These are phyloP conservation scores for Sicyos edulis DNA, from an alignment of 306 rosid species.

Conservation along the genomic window DNA sequence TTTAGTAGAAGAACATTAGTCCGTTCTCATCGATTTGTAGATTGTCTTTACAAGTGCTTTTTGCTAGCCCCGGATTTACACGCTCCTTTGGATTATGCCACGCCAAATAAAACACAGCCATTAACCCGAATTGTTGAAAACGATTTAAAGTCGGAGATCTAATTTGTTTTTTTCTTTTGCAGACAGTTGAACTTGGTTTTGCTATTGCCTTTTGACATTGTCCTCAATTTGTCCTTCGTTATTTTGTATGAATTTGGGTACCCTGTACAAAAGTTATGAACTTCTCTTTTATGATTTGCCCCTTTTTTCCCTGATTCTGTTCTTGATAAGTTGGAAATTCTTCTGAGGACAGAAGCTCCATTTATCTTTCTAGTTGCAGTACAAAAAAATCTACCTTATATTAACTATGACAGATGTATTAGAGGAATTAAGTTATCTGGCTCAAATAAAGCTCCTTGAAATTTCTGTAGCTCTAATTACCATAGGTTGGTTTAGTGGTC, in stretches of 20 bases:
- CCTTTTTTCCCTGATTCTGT: background rate
- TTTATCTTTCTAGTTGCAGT: background rate
- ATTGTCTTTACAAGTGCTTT: background rate
- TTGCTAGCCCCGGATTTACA: background rate
- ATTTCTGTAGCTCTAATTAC: background rate
- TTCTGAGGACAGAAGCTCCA: background rate
- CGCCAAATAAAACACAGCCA: constrained; percentile 10
- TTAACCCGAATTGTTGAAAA: background rate
- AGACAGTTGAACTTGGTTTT: background rate
- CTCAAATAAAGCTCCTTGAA: background rate
- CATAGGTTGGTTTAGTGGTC: too few species aligned
- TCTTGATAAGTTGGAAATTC: background rate
- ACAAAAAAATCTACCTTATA: background rate
- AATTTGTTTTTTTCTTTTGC: constrained; percentile 1
- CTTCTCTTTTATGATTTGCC: constrained; percentile 5
- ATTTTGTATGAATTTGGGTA: background rate
- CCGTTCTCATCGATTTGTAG: constrained; percentile 1
- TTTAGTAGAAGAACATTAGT: background rate
- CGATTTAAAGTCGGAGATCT: background rate
- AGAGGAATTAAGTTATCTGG: too few species aligned
- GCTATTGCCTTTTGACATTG: constrained; percentile 19
- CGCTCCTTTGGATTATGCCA: constrained; percentile 16
- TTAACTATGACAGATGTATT: background rate
- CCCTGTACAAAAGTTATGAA: constrained; percentile 18
- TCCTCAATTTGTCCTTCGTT: background rate